phyloP scores from a whole-genome alignment of 495 filamentous ascomycete genomes.

The Schizothecium vesticola region DNA sequence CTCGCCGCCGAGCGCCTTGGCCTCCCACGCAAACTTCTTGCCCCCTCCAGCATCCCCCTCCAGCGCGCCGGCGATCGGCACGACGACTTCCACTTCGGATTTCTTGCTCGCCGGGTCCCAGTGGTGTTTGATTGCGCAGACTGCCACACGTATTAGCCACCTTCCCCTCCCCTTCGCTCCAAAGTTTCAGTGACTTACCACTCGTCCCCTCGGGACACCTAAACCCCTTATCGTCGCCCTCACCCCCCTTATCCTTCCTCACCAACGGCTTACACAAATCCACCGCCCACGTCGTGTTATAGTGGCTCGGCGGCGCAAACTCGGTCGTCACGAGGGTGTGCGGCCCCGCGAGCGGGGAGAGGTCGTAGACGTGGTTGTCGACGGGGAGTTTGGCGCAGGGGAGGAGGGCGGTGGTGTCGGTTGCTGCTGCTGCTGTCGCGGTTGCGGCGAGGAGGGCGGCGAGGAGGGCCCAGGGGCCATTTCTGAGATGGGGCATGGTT shows the following conservation, averaged over 20 bases:
- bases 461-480: background rate
- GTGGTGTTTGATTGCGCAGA: slow-evolving; percentile 70
- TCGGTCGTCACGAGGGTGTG: slow-evolving; percentile 61
- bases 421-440: background rate
- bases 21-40: slow-evolving; percentile 52
- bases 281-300: slow-evolving; percentile 82
- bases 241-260: slow-evolving; percentile 39
- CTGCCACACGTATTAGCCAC: too few relatives aligned
- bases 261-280: slow-evolving; percentile 70
- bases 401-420: background rate
- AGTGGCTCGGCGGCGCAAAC: slow-evolving; percentile 37
- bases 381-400: slow-evolving; percentile 59
- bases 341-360: slow-evolving; percentile 64
- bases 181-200: slow-evolving; percentile 37
- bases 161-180: background rate
- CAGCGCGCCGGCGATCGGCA: slow-evolving; percentile 72
- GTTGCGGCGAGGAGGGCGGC: background rate
- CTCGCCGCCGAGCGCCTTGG: slow-evolving; percentile 51
- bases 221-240: slow-evolving; percentile 32
- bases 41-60: slow-evolving; percentile 47
- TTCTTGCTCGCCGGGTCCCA: slow-evolving; percentile 34
- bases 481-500: background rate
- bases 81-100: slow-evolving; percentile 40
- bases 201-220: slow-evolving; percentile 58
- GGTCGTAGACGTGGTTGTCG: slow-evolving; percentile 57